A percentile compares a stretch with the other conserved stretches of the same genome.
Evolutionary conservation across 768 basidiomycete species (phyloP).

Genomic region (Polyporus arcularius): DNA sequence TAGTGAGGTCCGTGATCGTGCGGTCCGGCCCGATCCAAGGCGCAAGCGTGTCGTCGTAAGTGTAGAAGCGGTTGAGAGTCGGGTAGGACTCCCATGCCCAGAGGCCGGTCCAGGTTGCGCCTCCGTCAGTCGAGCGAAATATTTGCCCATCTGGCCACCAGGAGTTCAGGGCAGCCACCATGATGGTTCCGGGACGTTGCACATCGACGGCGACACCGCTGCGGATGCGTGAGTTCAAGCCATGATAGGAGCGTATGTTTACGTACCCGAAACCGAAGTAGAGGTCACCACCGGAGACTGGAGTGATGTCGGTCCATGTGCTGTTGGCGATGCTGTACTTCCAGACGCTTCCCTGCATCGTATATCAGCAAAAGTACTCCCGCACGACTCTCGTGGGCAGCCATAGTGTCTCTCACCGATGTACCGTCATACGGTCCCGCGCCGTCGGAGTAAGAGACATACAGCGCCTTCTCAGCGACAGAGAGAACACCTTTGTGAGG

Average conservation of each 20-base stretch:
- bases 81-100: constrained; percentile 58
- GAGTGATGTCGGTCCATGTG: constrained; percentile 63
- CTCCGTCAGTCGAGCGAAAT: constrained; percentile 59
- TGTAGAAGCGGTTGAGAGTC: constrained; percentile 48
- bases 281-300: constrained; percentile 56
- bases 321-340: constrained; percentile 55
- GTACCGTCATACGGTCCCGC: constrained; percentile 64
- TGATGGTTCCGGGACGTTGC: constrained; percentile 61
- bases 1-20: constrained; percentile 44
- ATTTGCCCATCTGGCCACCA: constrained; percentile 66
- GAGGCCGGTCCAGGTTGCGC: constrained; percentile 57
- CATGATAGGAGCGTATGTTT: not conserved
- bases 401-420: constrained; percentile 19
- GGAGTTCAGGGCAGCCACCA: constrained; percentile 58
- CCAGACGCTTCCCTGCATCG: constrained; percentile 22
- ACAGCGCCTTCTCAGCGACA: constrained; percentile 54
- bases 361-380: too few species aligned
- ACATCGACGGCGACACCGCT: constrained; percentile 58
- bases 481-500: constrained; percentile 71
- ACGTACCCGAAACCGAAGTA: constrained; percentile 58
- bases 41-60: constrained; percentile 54
- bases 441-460: constrained; percentile 62
- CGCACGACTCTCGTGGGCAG: not conserved
- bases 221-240: not conserved
- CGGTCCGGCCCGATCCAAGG: constrained; percentile 60